Evolutionary conservation across 2,329 filamentous ascomycete species (phyloP), one percentile per base, ranked within the genome.

Genomic region (Huntiella moniliformis): DNA sequence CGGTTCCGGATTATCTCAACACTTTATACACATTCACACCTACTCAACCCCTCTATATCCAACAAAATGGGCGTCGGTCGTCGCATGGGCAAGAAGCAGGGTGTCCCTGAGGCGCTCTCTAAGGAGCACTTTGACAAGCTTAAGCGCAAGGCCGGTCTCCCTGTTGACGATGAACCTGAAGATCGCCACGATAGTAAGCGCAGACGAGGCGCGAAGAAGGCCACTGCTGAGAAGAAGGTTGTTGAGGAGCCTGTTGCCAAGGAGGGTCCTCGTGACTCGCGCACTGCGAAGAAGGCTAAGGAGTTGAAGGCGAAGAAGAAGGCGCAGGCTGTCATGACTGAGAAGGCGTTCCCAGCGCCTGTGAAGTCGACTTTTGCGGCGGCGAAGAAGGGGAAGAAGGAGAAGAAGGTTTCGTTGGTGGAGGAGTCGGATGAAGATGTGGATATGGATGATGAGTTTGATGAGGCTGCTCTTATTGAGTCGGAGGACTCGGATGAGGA

Each of bases 61-160:
- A 48, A 53, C 59, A 76, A 60, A 57, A 94, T 94, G 87, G 87
- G 85, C 68, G 74, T 77, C 51, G 83, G 86, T 61, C 82, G 86
- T 60, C 84, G 87, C 56, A 92, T 95, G 79, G 83, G 87, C 63
- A 91, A 84, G 62, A 95, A 95, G 66, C 91, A 96, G 73, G 88
- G 86, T 47, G 71, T 80, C 53, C 91, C 91, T 45, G 74, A 81
- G 57, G 71, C 81, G 53, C 72, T 95, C 53, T 84, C 91, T 53
- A 84, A 94, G 58, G 74, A 77, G 53, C 75, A 82, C 57, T 78
- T 80, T 56, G 77, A 78, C 43, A 85, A 79, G 58, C 62, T 79
- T 51, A 95, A 96, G 73, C 76, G 87, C 60, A 96, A 96, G 68
- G 76, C 76, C 50, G 76, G 73, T 51, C 68, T 82, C 55, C 75